Evolutionary conservation across 2,329 filamentous ascomycete species (phyloP), one percentile per base, ranked within the genome.

Genomic region (Calonectria multiphialidica): DNA sequence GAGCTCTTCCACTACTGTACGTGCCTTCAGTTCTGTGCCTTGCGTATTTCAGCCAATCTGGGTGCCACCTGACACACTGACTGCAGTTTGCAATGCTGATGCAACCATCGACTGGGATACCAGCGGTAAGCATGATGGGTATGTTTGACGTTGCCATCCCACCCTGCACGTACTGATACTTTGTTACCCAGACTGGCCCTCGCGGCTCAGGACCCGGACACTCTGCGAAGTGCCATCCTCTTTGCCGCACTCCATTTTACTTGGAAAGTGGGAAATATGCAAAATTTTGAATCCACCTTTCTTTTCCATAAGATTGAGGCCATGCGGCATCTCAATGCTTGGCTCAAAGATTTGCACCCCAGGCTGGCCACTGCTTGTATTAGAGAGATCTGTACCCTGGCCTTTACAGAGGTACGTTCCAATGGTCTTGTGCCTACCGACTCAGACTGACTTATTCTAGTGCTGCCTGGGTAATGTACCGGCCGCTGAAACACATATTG

Each of bases 1-100:
- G 77, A 77, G 53, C 72, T 78, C 1, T 74, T 78, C 1, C 72
- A 75, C 25, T 78, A 78, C 66, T 78, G 77, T 77, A 57, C 70
- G 74, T 44, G n/a, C 30, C 30, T 23, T 23, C 15, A 13, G 9
- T 7, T 57, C 21, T 37, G 53, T 37, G n/a, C 23, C 13, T 2
- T 25, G 33, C 53, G 53, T 40, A 59, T 59, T 59, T 21, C 21
- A 18, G 35, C 53, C 53, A 59, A 59, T 59, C 53, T 40, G 7
- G 35, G 25, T 35, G 21, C 21, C 28, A 33, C 12, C 37, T 67
- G 33, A 42, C 42, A n/a, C 9, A 10, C 8, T 1, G 15, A 10
- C 21, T 35, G 37, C 37, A 23, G 25, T 37, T 18, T 18, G 8
- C 6, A 61, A 57, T 12, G 62, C 62, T 2, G 66, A 66, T 40